These are phyloP conservation scores for Chaetomium cochliodes DNA, from an alignment of 495 filamentous ascomycete species.

Conservation along the genomic window DNA sequence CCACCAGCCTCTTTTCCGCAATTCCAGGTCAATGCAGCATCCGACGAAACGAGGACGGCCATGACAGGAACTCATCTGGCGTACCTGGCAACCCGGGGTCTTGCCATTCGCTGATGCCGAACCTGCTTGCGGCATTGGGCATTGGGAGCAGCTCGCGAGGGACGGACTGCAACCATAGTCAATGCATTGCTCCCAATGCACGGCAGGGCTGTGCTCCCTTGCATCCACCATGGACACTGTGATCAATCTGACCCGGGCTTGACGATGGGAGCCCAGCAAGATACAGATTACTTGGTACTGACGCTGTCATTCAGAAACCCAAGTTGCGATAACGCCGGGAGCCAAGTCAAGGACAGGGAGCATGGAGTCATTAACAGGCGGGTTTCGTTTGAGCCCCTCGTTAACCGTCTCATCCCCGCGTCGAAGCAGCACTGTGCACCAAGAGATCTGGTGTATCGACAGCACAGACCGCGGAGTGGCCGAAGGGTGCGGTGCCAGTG, in stretches of 20 bases:
- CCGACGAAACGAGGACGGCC: slow-evolving; percentile 11
- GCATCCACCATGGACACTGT: too few relatives aligned
- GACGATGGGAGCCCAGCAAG: background rate
- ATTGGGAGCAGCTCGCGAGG: background rate
- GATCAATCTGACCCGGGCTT: background rate
- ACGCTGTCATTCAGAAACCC: background rate
- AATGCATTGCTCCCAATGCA: slow-evolving; percentile 7
- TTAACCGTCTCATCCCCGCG: background rate
- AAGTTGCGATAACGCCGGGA: background rate
- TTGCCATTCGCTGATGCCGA: slow-evolving; percentile 3
- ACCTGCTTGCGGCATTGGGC: slow-evolving; percentile 6
- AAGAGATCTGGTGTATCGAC: background rate
- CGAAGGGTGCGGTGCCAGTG: background rate
- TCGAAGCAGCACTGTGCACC: slow-evolving; percentile 8
- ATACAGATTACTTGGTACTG: too few relatives aligned
- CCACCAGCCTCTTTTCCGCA: slow-evolving; percentile 4
- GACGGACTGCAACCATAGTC: slow-evolving; percentile 1
- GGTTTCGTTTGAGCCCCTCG: background rate
- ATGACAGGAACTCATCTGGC: background rate
- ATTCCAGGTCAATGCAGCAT: slow-evolving; percentile 9
- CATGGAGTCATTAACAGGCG: slow-evolving; percentile 1
- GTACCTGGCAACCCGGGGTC: background rate
- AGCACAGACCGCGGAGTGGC: slow-evolving; percentile 10
- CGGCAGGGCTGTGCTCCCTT: slow-evolving; percentile 14
- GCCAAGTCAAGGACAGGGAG: background rate